These are phyloP conservation scores for Lipomyces spencermartinsiae DNA, from an alignment of 805 yeast species.

Conservation along the genomic window DNA sequence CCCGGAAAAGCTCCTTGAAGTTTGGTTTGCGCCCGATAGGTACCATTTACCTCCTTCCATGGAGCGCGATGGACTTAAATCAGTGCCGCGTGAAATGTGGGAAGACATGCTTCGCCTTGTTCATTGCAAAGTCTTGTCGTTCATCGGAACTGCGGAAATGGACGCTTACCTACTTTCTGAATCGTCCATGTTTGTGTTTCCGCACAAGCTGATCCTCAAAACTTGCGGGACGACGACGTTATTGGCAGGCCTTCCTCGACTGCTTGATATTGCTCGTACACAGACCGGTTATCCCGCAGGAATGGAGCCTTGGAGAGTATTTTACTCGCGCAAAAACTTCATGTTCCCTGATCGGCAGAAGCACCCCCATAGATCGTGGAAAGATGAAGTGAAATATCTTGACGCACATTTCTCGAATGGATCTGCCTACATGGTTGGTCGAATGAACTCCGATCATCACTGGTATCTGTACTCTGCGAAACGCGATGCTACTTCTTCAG, in stretches of 20 bases:
- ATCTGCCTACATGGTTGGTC: slow-evolving; percentile 78
- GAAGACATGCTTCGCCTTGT: slow-evolving; percentile 77
- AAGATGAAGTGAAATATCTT: slow-evolving; percentile 73
- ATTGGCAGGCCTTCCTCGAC: slow-evolving; percentile 70
- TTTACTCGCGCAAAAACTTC: slow-evolving; percentile 89
- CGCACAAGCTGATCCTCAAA: slow-evolving; percentile 82
- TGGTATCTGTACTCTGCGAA: slow-evolving; percentile 76
- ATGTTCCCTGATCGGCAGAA: slow-evolving; percentile 89
- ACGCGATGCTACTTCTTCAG: slow-evolving; percentile 23
- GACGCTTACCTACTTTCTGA: slow-evolving; percentile 90
- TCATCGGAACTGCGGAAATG: slow-evolving; percentile 65
- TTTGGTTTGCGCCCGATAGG: slow-evolving; percentile 76
- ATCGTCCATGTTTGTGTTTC: slow-evolving; percentile 86
- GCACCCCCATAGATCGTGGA: slow-evolving; percentile 84
- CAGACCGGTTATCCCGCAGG: slow-evolving; percentile 52
- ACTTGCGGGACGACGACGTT: slow-evolving; percentile 98
- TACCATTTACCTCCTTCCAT: slow-evolving; percentile 49
- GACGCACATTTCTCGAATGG: slow-evolving; percentile 69
- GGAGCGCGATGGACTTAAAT: slow-evolving; percentile 56
- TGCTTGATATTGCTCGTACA: slow-evolving; percentile 59
- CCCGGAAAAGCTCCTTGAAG: slow-evolving; percentile 89
- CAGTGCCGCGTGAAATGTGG: slow-evolving; percentile 72
- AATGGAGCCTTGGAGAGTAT: slow-evolving; percentile 64
- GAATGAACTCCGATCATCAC: slow-evolving; percentile 72
- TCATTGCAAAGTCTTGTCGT: slow-evolving; percentile 85